Evolutionary conservation across 2,329 filamentous ascomycete genomes (phyloP), one percentile per base, ranked within the genome.

Genomic region (Aspergillus candidus): DNA sequence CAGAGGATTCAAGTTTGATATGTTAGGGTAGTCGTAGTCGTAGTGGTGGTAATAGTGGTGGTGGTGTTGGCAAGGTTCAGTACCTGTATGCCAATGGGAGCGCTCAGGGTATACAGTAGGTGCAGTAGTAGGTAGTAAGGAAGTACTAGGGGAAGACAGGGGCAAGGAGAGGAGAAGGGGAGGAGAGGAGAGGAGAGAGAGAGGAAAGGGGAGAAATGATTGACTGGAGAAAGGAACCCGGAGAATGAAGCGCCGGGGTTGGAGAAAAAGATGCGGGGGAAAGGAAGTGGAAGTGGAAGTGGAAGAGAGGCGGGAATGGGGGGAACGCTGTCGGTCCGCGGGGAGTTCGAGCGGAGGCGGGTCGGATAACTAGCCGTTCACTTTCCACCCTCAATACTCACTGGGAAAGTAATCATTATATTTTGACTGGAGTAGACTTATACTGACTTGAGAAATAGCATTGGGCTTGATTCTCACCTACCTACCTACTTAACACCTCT

Each of bases 261-360:
- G 12, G 11, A 37, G 37, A 18, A 15, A 15, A 22, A 36, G 7
- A 22, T 22, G 35, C 15, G 40, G 39, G 31, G 40, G 40, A 36
- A 15, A n/a, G 14, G 18, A 35, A 17, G 36, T 34, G 32, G 34
- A 38, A 40, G 32, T 8, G 14, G 18, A 35, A 17, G 36, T 34
- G 32, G 34, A 38, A 40, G 32, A 35, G 31, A 41, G 40, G 40
- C 43, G 8, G 36, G 13, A 46, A 40, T 46, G 46, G 46, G 46
- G 49, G 48, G 47, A 45, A 40, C 22, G 17, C 36, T 38, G 29
- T 44, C 40, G 43, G 46, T 14, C 46, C 43, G 46, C 46, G 43
- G 43, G 46, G 39, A 43, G 18, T 5, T 5, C 4, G 18, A 46
- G 18, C 35, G 36, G 37, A 40, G 32, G n/a, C 30, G 31, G 36